Evolutionary conservation across 345 rosid genomes (phyloP).

Genomic region (Eucalyptus pauciflora): DNA sequence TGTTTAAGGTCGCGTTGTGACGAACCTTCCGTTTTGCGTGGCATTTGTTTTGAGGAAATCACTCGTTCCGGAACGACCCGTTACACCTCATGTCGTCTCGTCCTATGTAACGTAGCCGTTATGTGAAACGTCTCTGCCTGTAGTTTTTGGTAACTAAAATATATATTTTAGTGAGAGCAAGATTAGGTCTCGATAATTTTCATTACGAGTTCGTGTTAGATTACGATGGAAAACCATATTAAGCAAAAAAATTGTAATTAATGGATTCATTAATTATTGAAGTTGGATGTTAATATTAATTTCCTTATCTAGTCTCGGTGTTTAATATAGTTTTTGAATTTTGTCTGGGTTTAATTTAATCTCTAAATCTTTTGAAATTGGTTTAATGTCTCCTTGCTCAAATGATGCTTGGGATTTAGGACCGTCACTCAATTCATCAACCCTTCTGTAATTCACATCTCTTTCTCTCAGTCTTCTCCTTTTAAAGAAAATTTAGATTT

Average conservation of each 20-base stretch:
- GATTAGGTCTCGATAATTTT: not conserved
- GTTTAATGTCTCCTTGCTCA: not conserved
- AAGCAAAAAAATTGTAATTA: not conserved
- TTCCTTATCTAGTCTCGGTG: not conserved
- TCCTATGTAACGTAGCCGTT: not conserved
- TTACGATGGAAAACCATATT: not conserved
- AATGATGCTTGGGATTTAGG: not conserved
- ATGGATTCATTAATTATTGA: not conserved
- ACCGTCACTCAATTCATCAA: not conserved
- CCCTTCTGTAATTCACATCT: not conserved
- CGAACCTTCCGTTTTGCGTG: accelerated
- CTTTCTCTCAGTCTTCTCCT: not conserved
- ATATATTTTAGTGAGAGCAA: accelerated
- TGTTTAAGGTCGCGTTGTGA: not conserved
- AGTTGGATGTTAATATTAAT: not conserved
- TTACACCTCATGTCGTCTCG: not conserved
- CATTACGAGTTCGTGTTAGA: not conserved
- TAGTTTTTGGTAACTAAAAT: not conserved
- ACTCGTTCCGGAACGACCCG: not conserved
- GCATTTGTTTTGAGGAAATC: not conserved
- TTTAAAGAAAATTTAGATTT: not conserved
- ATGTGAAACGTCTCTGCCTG: not conserved
- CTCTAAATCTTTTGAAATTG: not conserved
- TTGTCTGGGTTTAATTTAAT: not conserved
- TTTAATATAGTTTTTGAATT: not conserved